These are phyloP conservation scores for Raddia distichophylla DNA, from an alignment of 176 grass and related monocot species.

Conservation along the genomic window DNA sequence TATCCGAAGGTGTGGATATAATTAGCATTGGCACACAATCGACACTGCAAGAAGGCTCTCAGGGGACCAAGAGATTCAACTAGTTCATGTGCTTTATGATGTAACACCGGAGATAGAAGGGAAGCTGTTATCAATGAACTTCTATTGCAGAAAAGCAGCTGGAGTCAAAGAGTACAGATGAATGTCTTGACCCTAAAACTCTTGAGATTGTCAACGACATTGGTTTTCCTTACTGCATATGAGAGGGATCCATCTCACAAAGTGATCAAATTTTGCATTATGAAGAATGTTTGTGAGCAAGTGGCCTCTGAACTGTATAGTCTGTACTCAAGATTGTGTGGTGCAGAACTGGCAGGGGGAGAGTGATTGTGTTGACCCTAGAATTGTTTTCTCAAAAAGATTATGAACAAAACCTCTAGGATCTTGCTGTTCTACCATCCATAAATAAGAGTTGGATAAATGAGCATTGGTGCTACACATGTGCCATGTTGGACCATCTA, in stretches of 20 bases:
- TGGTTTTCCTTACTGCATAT: constrained; percentile 58
- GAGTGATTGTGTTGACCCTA: constrained; percentile 56
- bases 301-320: constrained; percentile 42
- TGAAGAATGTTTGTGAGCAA: constrained; percentile 56
- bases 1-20: constrained; percentile 60
- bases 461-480: constrained; percentile 44
- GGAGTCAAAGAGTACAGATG: constrained; percentile 52
- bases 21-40: constrained; percentile 58
- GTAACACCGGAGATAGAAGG: constrained; percentile 50
- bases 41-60: constrained; percentile 47
- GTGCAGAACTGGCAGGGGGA: constrained; percentile 40
- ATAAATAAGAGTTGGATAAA: constrained; percentile 47
- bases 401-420: constrained; percentile 43
- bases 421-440: constrained; percentile 40
- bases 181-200: constrained; percentile 51
- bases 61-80: constrained; percentile 47
- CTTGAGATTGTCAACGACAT: constrained; percentile 40
- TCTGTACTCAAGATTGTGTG: constrained; percentile 27
- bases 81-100: constrained; percentile 55
- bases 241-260: constrained; percentile 56
- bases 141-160: constrained; percentile 57
- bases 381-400: constrained; percentile 62
- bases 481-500: constrained; percentile 55
- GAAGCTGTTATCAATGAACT: constrained; percentile 54
- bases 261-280: constrained; percentile 54